Evolutionary conservation across 108 stramenopile species (phyloP).

Genomic region (Epipyxis sp.): DNA sequence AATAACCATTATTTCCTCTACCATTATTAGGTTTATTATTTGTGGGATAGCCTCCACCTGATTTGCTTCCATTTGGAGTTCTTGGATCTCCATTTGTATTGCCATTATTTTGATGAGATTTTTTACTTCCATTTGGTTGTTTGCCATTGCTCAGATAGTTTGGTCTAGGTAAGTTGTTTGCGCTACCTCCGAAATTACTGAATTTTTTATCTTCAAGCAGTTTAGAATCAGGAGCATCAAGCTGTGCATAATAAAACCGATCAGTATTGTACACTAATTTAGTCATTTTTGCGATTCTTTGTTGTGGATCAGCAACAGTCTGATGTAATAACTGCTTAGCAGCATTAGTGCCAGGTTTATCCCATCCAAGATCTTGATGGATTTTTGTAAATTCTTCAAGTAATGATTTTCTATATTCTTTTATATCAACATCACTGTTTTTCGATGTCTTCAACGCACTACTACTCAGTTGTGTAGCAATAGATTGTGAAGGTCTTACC

Average conservation of each 20-base stretch:
- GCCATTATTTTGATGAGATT: neutral
- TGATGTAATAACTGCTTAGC: conserved; percentile 13
- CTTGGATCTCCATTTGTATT: neutral
- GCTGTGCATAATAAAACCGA: too few relatives aligned
- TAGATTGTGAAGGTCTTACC: neutral
- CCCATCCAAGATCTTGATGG: neutral
- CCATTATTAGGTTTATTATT: too few relatives aligned
- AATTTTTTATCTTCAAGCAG: neutral
- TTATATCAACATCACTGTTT: neutral
- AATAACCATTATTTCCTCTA: neutral
- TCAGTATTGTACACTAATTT: neutral
- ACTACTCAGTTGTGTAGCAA: neutral
- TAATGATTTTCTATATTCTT: neutral
- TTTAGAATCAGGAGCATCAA: neutral
- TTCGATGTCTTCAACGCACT: neutral
- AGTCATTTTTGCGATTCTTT: conserved; percentile 9
- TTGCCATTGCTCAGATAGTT: neutral
- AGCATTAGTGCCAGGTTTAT: neutral
- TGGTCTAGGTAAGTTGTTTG: neutral
- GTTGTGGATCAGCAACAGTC: conserved; percentile 30
- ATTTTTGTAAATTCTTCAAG: conserved; percentile 6
- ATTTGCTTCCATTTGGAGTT: neutral
- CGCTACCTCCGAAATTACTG: neutral
- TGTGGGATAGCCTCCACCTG: neutral
- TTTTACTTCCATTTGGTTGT: neutral